Percentiles rank a stretch among this genome's conserved stretches.
phyloP scores from a whole-genome alignment of 1,284 basidiomycete genomes.

The Fomes fomentarius region DNA sequence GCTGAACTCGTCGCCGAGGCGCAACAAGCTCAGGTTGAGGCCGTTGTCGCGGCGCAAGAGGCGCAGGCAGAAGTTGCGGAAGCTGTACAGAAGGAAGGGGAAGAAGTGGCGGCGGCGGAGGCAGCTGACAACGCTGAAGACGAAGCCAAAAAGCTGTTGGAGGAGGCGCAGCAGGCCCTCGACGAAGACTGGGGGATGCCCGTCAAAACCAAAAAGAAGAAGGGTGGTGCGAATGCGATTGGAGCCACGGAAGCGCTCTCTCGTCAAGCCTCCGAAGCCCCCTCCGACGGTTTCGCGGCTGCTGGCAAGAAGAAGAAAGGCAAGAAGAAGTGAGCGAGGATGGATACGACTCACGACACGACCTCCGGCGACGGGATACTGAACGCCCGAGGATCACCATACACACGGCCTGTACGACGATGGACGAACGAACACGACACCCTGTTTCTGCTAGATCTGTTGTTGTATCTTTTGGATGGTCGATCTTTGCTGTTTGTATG shows the following conservation, averaged over 20 bases:
- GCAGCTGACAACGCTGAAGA: conserved; percentile 18
- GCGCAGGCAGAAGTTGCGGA: conserved; percentile 8
- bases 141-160: conserved; percentile 17
- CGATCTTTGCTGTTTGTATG: conserved; percentile 17
- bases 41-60: conserved; percentile 5
- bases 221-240: conserved; percentile 6
- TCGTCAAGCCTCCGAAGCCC: conserved; percentile 4
- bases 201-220: conserved; percentile 26
- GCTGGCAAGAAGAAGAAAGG: conserved; percentile 26
- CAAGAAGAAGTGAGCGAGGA: conserved; percentile 21
- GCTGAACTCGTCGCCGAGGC: conserved; percentile 1
- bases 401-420: conserved; percentile 1
- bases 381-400: background rate
- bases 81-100: conserved; percentile 17
- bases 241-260: conserved; percentile 14
- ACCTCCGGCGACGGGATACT: conserved; percentile 10
- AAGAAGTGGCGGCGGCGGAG: conserved; percentile 15
- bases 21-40: conserved; percentile 9
- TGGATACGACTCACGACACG: background rate
- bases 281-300: conserved; percentile 2
- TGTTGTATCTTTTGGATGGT: conserved; percentile 22
- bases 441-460: background rate
- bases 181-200: conserved; percentile 22
- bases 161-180: conserved; percentile 15
- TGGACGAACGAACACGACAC: background rate